Conservation (phyloP, 2,329 filamentous ascomycete genomes). For the Hortaea werneckii region DNA sequence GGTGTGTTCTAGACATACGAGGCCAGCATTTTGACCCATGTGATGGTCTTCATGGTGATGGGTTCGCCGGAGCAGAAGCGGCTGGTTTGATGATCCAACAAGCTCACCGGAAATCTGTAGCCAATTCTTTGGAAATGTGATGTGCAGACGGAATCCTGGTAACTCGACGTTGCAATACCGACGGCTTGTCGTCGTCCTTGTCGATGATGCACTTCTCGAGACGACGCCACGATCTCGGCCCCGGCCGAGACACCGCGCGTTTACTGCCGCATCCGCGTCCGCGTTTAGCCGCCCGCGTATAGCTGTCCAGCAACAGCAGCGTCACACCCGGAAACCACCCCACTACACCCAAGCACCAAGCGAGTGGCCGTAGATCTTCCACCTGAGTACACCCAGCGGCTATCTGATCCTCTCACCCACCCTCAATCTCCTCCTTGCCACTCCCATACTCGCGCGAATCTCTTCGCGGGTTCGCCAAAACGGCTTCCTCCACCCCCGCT, state of each 20-base stretch:
- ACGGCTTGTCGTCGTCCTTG: neutral
- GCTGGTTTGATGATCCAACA: too few relatives aligned
- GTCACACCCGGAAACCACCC: too few relatives aligned
- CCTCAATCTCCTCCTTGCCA: neutral
- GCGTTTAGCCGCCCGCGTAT: neutral
- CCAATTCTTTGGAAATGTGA: too few relatives aligned
- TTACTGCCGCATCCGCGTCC: neutral
- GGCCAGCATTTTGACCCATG: conserved; percentile 58
- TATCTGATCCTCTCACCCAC: neutral
- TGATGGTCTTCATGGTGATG: conserved; percentile 33
- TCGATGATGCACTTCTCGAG: neutral
- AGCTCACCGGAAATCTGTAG: too few relatives aligned
- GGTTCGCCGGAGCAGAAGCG: too few relatives aligned
- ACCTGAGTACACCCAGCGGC: too few relatives aligned
- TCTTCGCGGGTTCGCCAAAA: conserved; percentile 3
- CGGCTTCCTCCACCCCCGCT: conserved; percentile 11
- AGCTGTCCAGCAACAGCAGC: too few relatives aligned
- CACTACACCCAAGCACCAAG: too few relatives aligned
- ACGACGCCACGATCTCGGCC: neutral
- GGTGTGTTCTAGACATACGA: conserved; percentile 42
- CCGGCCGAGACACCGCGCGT: neutral
- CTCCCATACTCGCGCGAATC: neutral
- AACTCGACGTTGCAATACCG: too few relatives aligned
- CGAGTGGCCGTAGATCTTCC: too few relatives aligned
- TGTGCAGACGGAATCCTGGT: too few relatives aligned